Base-by-base conservation (phyloP, 768 basidiomycete genomes). In the Crepidotus variabilis region DNA sequence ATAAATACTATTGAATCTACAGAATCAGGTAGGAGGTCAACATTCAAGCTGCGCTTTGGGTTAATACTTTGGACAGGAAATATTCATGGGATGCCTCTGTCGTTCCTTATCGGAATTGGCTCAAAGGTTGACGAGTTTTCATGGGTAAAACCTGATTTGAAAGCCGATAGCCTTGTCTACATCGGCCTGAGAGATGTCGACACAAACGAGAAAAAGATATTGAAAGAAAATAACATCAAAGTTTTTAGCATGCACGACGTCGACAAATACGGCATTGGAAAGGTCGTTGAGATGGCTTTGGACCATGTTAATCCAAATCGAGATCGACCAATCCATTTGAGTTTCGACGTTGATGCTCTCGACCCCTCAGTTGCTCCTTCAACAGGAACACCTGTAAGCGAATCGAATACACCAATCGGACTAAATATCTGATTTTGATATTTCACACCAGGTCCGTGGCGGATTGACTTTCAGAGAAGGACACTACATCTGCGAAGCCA, bases 21-120 rank as follows among this genome's bases (percentile, higher is more conserved):
- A 18, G 86, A 75, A 45, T 85, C 88, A 63, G 88, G 88, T 83
- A 67, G 54, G 74, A 64, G n/a, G 24, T 21, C 1, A 2, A n/a
- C 13, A 43, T 39, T 52, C 32, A 13, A 51, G 6, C 18, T 10
- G 34, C 34, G 18, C 13, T 16, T 13, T 33, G 11, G 2, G 34
- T 10, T 47, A 7, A 34, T 55, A 23, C 60, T 54, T 51, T 33
- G 16, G 7, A 34, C 67, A 82, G 96, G 96, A 28, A 98, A 98
- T 72, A 87, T 99, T 47, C 97, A 99, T 72, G 97, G 97, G 59
- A 98, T 97, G 88, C 97, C 97, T 20, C 83, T 98, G 46, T 92
- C 97, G 5, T 98, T 98, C 83, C 83, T 99, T 50, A 72, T 82
- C 69, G 92, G 71, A 70, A 81, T 72, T 68, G 88, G 75, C 23